Evolutionary conservation across 1,139 yeast species (phyloP), one percentile per base, ranked within the genome.

Genomic region (Kodamaea plutei): DNA sequence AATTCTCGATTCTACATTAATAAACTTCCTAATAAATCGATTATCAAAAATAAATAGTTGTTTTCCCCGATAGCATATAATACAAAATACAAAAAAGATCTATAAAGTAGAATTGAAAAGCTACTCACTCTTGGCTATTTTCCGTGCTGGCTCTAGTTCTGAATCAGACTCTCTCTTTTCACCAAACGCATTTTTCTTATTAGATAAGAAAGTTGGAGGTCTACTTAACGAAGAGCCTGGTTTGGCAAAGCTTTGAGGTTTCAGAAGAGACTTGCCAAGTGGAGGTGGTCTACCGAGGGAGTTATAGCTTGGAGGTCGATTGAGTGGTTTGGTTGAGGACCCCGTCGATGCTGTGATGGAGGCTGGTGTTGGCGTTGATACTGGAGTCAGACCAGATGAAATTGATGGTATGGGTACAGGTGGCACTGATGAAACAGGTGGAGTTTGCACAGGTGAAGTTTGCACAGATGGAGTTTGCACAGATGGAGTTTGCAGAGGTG

Each of bases 151-250:
- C 8, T 36, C 41, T 12, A 16, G 29, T 8, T 34, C 40, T 5
- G 25, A 31, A 10, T 38, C 43, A 12, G 29, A 28, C 17, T 33
- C 40, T 29, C 44, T 31, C 33, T 39, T 40, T 6, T 34, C 35
- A 8, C 35, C 37, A 28, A 31, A 34, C 9, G n/a, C 26, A 4
- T 29, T 34, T 29, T 18, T 33, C 33, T 50, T 51, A 27, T 43
- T 50, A 5, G 52, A 41, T 18, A 47, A 38, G 30, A 47, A 51
- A 26, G 50, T 44, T 6, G 54, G 53, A 4, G 56, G 56, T 29
- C 45, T 41, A 8, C 47, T 38, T 28, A 50, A 41, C 4, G 48
- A 47, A 8, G 36, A 30, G 10, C 43, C 48, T 5, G 51, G 47
- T 33, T 44, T 48, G 11, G 39, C 43, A 27, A 41, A 41, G 18